phyloP scores from a whole-genome alignment of 2,329 filamentous ascomycete species.

The Diatrype stigma region DNA sequence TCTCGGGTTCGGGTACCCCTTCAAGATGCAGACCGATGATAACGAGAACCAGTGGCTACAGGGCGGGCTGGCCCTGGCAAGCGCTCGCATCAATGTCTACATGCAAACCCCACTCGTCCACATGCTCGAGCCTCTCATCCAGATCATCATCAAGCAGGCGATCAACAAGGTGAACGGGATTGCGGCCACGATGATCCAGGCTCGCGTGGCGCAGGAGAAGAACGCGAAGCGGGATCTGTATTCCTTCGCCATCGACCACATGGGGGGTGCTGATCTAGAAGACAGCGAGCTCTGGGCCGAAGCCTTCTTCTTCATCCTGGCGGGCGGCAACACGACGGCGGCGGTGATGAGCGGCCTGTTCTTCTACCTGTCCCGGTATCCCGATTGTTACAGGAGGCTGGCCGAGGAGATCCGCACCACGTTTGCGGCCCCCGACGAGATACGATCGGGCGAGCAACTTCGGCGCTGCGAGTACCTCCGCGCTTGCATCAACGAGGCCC shows the following conservation, averaged over 20 bases:
- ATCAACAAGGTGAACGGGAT: neutral
- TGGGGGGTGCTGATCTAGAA: neutral
- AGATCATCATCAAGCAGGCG: neutral
- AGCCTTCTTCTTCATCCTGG: constrained; percentile 1
- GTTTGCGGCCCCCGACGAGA: constrained; percentile 4
- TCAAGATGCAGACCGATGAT: too few relatives aligned
- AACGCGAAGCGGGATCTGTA: constrained; percentile 1
- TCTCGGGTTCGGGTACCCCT: constrained; percentile 1
- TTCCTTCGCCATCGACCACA: neutral
- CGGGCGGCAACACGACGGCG: neutral
- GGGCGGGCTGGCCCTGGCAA: too few relatives aligned
- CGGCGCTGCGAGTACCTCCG: constrained; percentile 7
- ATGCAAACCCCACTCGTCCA: neutral
- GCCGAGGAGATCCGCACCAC: constrained; percentile 7
- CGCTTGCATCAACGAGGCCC: constrained; percentile 7
- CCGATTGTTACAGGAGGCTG: constrained; percentile 6
- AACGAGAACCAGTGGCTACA: too few relatives aligned
- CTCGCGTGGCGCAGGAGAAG: neutral
- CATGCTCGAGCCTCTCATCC: neutral
- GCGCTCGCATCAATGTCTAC: constrained; percentile 1
- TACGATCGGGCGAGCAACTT: constrained; percentile 2
- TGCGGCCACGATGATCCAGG: neutral
- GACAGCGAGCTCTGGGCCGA: neutral
- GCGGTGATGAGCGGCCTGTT: constrained; percentile 1
- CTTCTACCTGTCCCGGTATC: constrained; percentile 18